Conservation (phyloP, 2,329 filamentous ascomycete genomes). For the Cladosporium phlei region DNA sequence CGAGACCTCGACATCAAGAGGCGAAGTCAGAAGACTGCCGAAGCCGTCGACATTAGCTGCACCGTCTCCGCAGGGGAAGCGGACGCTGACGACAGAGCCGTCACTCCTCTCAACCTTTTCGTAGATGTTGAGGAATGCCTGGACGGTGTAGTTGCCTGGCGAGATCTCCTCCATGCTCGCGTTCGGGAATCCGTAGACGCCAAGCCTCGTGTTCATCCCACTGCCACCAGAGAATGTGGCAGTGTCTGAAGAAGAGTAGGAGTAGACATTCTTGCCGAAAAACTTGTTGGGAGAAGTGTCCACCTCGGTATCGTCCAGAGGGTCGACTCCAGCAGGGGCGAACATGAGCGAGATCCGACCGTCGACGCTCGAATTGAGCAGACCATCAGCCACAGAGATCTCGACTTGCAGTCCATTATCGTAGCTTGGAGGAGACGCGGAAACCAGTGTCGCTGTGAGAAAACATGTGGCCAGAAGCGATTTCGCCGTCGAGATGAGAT, state of each 20-base stretch:
- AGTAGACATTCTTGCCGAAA: conserved; percentile 35
- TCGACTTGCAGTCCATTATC: conserved; percentile 19
- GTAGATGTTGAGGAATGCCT: conserved; percentile 35
- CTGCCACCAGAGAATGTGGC: conserved; percentile 29
- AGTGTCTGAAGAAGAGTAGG: conserved; percentile 20
- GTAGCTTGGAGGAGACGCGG: background rate
- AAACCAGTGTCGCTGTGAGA: background rate
- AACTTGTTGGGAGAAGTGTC: conserved; percentile 33
- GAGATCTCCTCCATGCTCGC: conserved; percentile 29
- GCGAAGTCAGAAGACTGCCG: conserved; percentile 29
- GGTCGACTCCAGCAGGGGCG: conserved; percentile 32
- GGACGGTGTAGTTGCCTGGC: conserved; percentile 32
- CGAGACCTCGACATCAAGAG: conserved; percentile 25
- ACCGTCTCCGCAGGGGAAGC: conserved; percentile 32
- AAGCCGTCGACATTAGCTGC: conserved; percentile 26
- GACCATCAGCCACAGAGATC: conserved; percentile 27
- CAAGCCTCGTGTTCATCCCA: conserved; percentile 23
- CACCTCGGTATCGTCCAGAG: conserved; percentile 35
- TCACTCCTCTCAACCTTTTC: conserved; percentile 34
- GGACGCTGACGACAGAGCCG: conserved; percentile 33
- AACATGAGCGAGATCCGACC: conserved; percentile 33
- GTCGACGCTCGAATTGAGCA: conserved; percentile 27
- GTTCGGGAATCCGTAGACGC: conserved; percentile 34
- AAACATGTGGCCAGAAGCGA: background rate
- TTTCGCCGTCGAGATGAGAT: background rate